These are phyloP conservation scores for Arthrinium puccinioides DNA, from an alignment of 2,329 filamentous ascomycete species.

Conservation along the genomic window DNA sequence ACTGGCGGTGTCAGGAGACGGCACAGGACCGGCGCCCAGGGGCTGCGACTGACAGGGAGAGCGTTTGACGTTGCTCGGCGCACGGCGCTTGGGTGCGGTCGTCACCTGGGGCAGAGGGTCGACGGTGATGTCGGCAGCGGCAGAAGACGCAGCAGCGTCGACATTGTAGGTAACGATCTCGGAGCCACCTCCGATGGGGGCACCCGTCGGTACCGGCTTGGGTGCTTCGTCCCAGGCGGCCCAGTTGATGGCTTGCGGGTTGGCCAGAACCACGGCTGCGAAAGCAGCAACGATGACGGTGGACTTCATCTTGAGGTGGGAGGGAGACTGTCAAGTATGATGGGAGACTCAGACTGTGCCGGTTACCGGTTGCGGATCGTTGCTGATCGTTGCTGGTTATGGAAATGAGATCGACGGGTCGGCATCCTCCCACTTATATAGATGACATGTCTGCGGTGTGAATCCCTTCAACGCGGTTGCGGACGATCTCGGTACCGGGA, in stretches of 20 bases:
- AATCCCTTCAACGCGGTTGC: no score
- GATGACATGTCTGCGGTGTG: no score
- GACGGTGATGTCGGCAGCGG: neutral
- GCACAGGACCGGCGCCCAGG: neutral
- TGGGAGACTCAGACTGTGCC: no score
- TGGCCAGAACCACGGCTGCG: neutral
- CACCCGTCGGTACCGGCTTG: neutral
- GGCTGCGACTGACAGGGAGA: conserved; percentile 1
- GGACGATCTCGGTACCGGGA: no score
- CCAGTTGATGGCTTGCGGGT: neutral
- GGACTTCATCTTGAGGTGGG: neutral
- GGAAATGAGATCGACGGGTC: no score
- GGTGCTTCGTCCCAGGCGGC: neutral
- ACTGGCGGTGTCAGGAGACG: neutral
- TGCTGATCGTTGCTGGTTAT: no score
- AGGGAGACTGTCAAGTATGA: neutral
- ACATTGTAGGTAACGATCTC: neutral
- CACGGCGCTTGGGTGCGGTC: neutral
- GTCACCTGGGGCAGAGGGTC: neutral
- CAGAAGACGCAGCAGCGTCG: neutral
- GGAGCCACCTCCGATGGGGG: neutral
- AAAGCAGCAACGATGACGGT: neutral
- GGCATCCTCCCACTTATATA: no score
- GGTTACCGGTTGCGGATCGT: no score
- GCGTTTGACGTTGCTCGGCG: neutral